These are phyloP conservation scores for Ascocoryne sarcoides DNA, from an alignment of 2,329 filamentous ascomycete species.

Conservation along the genomic window DNA sequence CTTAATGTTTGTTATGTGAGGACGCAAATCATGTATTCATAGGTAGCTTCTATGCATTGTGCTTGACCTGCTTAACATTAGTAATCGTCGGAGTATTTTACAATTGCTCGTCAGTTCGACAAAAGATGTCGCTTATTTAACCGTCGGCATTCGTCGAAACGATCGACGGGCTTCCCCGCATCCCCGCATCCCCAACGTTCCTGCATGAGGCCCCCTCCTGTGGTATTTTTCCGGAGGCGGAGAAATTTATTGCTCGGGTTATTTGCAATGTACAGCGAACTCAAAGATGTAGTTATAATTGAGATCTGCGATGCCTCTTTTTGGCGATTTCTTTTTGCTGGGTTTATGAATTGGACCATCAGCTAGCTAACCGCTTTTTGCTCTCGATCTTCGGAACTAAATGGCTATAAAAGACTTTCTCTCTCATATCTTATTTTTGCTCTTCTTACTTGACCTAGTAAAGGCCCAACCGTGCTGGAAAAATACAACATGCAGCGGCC, in stretches of 20 bases:
- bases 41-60: too few relatives aligned
- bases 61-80: too few relatives aligned
- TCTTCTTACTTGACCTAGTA: too few relatives aligned
- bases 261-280: not conserved
- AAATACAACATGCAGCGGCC: constrained; percentile 43
- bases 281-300: not conserved
- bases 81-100: too few relatives aligned
- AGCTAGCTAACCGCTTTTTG: not conserved
- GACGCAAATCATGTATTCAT: too few relatives aligned
- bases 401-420: not conserved
- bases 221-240: constrained; percentile 2
- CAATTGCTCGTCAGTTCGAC: too few relatives aligned
- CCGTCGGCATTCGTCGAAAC: too few relatives aligned
- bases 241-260: constrained; percentile 6
- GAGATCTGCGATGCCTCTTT: not conserved
- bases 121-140: too few relatives aligned
- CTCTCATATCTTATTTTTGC: not conserved
- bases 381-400: not conserved
- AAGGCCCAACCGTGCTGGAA: constrained; percentile 47
- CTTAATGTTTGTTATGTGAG: too few relatives aligned
- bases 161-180: constrained; percentile 9
- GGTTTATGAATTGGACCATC: not conserved
- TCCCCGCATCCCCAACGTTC: not conserved
- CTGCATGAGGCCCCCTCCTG: constrained; percentile 1
- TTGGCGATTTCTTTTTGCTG: not conserved